Conservation (phyloP, 345 rosid genomes). For the Alliaria petiolata region DNA sequence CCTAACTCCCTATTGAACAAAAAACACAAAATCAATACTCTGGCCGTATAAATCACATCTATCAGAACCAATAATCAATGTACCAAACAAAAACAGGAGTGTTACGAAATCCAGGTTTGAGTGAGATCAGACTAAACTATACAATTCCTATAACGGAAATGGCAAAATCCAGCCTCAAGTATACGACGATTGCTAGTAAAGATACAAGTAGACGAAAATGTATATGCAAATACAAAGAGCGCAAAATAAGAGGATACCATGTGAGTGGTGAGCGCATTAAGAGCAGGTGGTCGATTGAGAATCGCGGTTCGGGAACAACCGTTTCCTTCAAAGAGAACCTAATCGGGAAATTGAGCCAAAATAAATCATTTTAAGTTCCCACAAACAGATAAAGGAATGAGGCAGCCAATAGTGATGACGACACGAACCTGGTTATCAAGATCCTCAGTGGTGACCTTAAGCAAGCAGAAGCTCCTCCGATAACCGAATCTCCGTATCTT, state of each 20-base stretch:
- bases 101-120: neutral
- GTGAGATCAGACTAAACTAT: neutral
- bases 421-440: slow-evolving; percentile 49
- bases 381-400: neutral
- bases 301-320: slow-evolving; percentile 69
- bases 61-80: neutral
- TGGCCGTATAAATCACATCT: too few relatives aligned
- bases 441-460: slow-evolving; percentile 39
- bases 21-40: too few relatives aligned
- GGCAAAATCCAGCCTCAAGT: neutral
- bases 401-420: neutral
- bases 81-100: neutral
- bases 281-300: slow-evolving; percentile 73
- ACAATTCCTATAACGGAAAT: neutral
- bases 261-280: slow-evolving; percentile 75
- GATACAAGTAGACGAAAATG: neutral
- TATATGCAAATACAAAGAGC: neutral
- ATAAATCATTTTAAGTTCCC: too few relatives aligned
- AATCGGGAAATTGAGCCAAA: neutral
- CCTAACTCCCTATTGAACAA: slow-evolving; percentile 51
- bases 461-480: slow-evolving; percentile 40
- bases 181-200: neutral
- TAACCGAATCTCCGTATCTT: slow-evolving; percentile 8
- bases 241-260: slow-evolving; percentile 41
- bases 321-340: slow-evolving; percentile 78